These are phyloP conservation scores for Geotrichum carabidarum DNA, from an alignment of 1,139 yeast genomes.

Conservation along the genomic window DNA sequence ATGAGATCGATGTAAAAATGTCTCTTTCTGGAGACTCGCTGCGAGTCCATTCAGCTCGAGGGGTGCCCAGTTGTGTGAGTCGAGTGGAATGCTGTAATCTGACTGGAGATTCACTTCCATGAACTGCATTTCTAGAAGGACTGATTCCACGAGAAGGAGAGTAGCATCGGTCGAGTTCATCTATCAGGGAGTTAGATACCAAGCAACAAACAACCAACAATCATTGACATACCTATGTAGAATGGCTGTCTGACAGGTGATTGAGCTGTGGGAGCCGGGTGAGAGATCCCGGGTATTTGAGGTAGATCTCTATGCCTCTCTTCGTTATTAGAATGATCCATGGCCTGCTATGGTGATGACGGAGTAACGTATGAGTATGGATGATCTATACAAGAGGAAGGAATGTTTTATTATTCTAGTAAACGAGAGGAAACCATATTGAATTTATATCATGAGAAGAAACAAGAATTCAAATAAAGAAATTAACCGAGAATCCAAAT, in stretches of 20 bases:
- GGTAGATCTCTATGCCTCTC: slow-evolving; percentile 4
- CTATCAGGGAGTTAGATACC: not conserved
- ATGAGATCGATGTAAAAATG: slow-evolving; percentile 26
- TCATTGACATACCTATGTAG: slow-evolving; percentile 24
- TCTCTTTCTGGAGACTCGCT: slow-evolving; percentile 31
- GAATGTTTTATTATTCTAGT: no score
- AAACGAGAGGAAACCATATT: no score
- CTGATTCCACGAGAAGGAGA: slow-evolving; percentile 9
- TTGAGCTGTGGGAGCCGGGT: slow-evolving; percentile 21
- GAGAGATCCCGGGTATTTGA: slow-evolving; percentile 11
- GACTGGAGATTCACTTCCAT: slow-evolving; percentile 12
- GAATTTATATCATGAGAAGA: no score
- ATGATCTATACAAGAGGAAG: no score
- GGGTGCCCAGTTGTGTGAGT: slow-evolving; percentile 9
- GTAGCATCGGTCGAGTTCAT: slow-evolving; percentile 1
- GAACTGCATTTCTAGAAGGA: slow-evolving; percentile 20
- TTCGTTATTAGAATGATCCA: slow-evolving; percentile 8
- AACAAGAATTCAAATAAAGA: no score
- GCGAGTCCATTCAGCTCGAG: slow-evolving; percentile 31
- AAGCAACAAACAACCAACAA: no score
- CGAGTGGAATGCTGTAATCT: slow-evolving; percentile 12
- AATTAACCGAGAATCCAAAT: no score
- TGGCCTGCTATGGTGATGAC: not conserved
- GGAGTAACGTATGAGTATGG: no score
- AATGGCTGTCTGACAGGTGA: slow-evolving; percentile 27